Evolutionary conservation across 495 filamentous ascomycete genomes (phyloP).

Genomic region (Daldinia bambusicola): DNA sequence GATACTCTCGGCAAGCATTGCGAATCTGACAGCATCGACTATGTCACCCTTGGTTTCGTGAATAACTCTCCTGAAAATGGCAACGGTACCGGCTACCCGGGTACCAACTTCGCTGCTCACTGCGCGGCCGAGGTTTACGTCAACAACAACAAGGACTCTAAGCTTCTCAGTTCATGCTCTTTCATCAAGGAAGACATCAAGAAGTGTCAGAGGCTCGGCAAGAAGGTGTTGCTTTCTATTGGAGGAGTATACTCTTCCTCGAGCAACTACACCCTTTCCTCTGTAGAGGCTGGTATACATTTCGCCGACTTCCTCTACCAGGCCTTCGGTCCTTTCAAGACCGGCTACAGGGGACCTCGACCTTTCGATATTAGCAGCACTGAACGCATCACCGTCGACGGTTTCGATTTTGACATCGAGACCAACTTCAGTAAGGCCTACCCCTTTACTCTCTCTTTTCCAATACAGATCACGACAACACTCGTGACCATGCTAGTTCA

Average conservation of each 20-base stretch:
- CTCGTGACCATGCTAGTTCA: no score
- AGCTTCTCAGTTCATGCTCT: slow-evolving; percentile 56
- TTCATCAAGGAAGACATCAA: slow-evolving; percentile 63
- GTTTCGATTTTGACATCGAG: slow-evolving; percentile 77
- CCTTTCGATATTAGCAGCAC: slow-evolving; percentile 65
- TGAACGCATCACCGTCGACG: slow-evolving; percentile 65
- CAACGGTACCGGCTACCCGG: slow-evolving; percentile 49
- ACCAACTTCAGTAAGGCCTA: slow-evolving; percentile 46
- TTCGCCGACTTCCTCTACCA: slow-evolving; percentile 73
- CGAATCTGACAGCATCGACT: slow-evolving; percentile 51
- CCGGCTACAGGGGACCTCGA: slow-evolving; percentile 55
- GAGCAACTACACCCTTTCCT: slow-evolving; percentile 59
- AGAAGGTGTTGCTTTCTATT: slow-evolving; percentile 73
- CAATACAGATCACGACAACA: no score
- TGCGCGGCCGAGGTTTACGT: slow-evolving; percentile 49
- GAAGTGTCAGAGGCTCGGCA: slow-evolving; percentile 69
- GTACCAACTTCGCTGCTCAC: slow-evolving; percentile 55
- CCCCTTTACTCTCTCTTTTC: slow-evolving; percentile 48
- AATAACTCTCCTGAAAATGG: slow-evolving; percentile 55
- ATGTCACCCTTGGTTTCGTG: slow-evolving; percentile 56
- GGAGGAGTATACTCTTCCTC: slow-evolving; percentile 56
- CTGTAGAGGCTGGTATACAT: slow-evolving; percentile 58
- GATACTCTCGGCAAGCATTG: slow-evolving; percentile 47
- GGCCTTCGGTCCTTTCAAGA: slow-evolving; percentile 68
- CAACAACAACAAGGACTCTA: slow-evolving; percentile 47